Base-by-base conservation (phyloP, 495 filamentous ascomycete species). In the Paragyromitra xinjiangensis region DNA sequence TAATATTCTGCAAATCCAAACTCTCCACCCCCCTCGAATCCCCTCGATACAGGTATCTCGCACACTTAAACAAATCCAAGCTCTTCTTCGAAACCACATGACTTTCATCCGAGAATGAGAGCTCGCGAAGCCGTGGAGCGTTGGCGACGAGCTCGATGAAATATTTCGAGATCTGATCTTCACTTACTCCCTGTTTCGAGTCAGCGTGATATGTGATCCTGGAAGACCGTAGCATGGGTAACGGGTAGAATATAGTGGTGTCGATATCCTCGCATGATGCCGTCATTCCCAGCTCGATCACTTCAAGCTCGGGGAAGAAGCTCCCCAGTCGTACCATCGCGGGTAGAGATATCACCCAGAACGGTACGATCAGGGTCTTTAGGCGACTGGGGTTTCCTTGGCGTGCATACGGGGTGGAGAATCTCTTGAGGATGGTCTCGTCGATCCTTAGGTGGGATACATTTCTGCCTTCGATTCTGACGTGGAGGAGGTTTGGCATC, bases 291-390 rank as follows among this genome's bases (percentile, higher is more conserved):
- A 71, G n/a, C 55, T 70, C 67, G 0, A 71, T 6, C 16, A 22
- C 19, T 26, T 71, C 68, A 12, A 71, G 68, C 12, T 39, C 11
- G 7, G 42, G 68, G 6, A 71, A 71, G 42, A 58, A 50, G 14
- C 2, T 16, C 9, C 68, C 68, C 0, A 71, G n/a, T 3, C 44
- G 55, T 0, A 34, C n/a, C 24, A 59, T 59, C 11, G 44, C 44
- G 3, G 42, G 3, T 3, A 51, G 16, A 5, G 68, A 39, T n/a
- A 50, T 8, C 6, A 24, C 44, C 56, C 68, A 71, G 16, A 40
- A n/a, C 9, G 68, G 68, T 3, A 53, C 42, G 16, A 71, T n/a
- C 2, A 71, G 19, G 19, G 68, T 50, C 26, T 62, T 62, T 9
- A 71, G 42, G 26, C 42, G 37, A 26, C 59, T 50, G 22, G 12